Evolutionary conservation across 306 rosid species (phyloP).

Genomic region (Prunus persica): Prunus_persica_NCBIv2 NC_034015.1:19315001-19315500

Average conservation of each 20-base stretch:
- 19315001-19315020: constrained; percentile 1
- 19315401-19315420: background rate
- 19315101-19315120: constrained; percentile 40
- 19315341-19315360: constrained; percentile 12
- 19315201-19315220: constrained; percentile 18
- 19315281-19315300: constrained; percentile 95
- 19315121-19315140: constrained; percentile 13
- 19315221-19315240: constrained; percentile 96
- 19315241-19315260: constrained; percentile 95
- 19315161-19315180: background rate
- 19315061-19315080: constrained; percentile 97
- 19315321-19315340: constrained; percentile 24
- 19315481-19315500: constrained; percentile 94
- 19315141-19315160: background rate
- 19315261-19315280: constrained; percentile 96
- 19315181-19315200: background rate
- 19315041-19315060: constrained; percentile 91
- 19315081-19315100: constrained; percentile 98
- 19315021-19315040: constrained; percentile 37
- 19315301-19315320: constrained; percentile 94
- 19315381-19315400: background rate
- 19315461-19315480: constrained; percentile 90
- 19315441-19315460: constrained; percentile 55
- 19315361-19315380: constrained; percentile 2
- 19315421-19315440: background rate